Conservation (phyloP, 768 basidiomycete genomes). For the Dictyophora rubrovolvata region DNA sequence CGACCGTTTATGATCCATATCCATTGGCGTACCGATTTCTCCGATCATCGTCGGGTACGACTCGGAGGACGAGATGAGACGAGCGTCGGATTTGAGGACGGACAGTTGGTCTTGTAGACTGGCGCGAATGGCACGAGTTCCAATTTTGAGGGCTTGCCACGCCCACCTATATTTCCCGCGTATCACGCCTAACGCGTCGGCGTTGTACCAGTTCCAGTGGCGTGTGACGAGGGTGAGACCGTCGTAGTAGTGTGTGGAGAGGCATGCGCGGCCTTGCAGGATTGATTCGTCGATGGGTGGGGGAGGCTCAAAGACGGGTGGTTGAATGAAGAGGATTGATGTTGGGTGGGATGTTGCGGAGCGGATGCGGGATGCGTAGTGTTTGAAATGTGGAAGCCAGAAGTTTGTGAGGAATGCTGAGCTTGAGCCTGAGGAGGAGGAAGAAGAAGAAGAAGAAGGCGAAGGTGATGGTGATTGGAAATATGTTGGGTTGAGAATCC, state of each 20-base stretch:
- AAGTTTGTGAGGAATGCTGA: conserved; percentile 63
- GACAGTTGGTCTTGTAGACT: conserved; percentile 77
- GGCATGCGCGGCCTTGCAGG: conserved; percentile 55
- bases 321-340: conserved; percentile 83
- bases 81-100: conserved; percentile 64
- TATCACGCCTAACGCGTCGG: conserved; percentile 87
- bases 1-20: conserved; percentile 80
- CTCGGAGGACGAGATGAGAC: conserved; percentile 35
- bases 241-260: conserved; percentile 89
- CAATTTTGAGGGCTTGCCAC: conserved; percentile 67
- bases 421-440: conserved; percentile 22
- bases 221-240: conserved; percentile 87
- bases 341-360: conserved; percentile 47
- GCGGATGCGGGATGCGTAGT: conserved; percentile 56
- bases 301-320: conserved; percentile 80
- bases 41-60: conserved; percentile 85
- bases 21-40: conserved; percentile 91
- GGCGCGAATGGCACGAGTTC: conserved; percentile 72
- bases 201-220: conserved; percentile 94
- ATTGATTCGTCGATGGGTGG: conserved; percentile 48
- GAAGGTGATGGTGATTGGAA: conserved; percentile 55
- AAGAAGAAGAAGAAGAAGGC: too few relatives aligned
- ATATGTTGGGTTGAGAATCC: conserved; percentile 62
- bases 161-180: conserved; percentile 67
- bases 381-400: conserved; percentile 63